phyloP scores from a whole-genome alignment of 1,139 yeast genomes.

The Candida sojae region DNA sequence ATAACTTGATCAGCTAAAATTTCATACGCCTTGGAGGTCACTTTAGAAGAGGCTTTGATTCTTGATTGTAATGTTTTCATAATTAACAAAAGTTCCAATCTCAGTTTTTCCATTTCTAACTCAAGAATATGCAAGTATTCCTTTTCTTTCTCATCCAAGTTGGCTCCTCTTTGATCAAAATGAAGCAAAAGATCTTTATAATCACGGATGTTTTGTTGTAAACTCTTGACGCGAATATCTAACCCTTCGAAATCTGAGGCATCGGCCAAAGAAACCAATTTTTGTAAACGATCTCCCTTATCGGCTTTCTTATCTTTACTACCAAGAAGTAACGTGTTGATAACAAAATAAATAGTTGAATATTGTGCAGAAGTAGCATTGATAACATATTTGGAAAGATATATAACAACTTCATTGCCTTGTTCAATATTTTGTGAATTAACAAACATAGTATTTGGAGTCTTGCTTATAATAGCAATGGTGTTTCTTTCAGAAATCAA shows the following conservation, averaged over 20 bases:
- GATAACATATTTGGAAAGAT: constrained; percentile 69
- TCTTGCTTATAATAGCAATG: constrained; percentile 59
- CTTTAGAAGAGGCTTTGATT: constrained; percentile 30
- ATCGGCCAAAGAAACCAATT: constrained; percentile 69
- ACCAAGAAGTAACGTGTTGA: constrained; percentile 65
- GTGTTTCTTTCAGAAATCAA: constrained; percentile 67
- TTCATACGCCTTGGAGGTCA: constrained; percentile 32
- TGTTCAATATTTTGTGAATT: constrained; percentile 18
- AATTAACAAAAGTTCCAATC: constrained; percentile 61
- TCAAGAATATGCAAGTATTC: constrained; percentile 43
- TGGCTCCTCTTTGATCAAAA: constrained; percentile 32
- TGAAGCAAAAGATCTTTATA: constrained; percentile 47
- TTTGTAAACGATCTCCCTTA: constrained; percentile 61
- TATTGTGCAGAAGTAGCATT: constrained; percentile 77
- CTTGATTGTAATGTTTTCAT: constrained; percentile 63
- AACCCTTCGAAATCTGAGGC: constrained; percentile 60
- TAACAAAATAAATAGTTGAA: constrained; percentile 61
- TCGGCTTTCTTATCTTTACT: constrained; percentile 62
- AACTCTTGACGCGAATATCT: constrained; percentile 48
- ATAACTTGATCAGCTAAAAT: constrained; percentile 64
- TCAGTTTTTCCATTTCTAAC: constrained; percentile 57
- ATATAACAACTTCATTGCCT: constrained; percentile 44
- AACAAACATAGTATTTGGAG: constrained; percentile 63
- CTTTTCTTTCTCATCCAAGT: constrained; percentile 25
- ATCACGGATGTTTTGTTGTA: constrained; percentile 58